These are phyloP conservation scores for Fusarium sp. DNA, from an alignment of 2,329 filamentous ascomycete species.

Conservation along the genomic window DNA sequence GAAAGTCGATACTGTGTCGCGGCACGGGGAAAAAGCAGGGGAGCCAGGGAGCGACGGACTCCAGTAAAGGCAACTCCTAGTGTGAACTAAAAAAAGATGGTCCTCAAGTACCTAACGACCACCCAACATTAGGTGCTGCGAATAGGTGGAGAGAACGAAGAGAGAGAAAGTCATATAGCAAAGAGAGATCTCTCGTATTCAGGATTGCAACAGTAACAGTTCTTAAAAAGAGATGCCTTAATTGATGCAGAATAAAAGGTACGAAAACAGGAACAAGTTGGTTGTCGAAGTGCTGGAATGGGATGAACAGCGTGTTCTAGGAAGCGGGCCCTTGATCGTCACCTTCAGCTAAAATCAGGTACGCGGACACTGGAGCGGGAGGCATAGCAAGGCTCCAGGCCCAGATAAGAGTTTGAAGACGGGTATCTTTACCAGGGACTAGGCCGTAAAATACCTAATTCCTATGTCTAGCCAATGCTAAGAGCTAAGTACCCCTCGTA, in stretches of 20 bases:
- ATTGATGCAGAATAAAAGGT: conserved; percentile 2
- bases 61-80: conserved; percentile 14
- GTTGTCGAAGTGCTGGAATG: conserved; percentile 30
- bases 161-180: neutral
- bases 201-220: neutral
- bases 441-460: conserved; percentile 14
- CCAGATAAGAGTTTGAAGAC: conserved; percentile 4
- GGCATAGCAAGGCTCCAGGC: neutral
- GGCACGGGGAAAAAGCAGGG: conserved; percentile 35
- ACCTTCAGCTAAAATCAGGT: conserved; percentile 30
- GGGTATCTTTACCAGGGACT: conserved; percentile 27
- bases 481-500: conserved; percentile 12
- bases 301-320: conserved; percentile 42
- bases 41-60: conserved; percentile 14
- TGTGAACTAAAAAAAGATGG: conserved; percentile 22
- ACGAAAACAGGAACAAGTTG: conserved; percentile 11
- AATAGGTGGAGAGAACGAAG: conserved; percentile 5
- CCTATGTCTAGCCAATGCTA: neutral
- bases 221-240: neutral
- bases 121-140: neutral
- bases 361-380: conserved; percentile 11
- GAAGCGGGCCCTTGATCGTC: conserved; percentile 39
- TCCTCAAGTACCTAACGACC: neutral
- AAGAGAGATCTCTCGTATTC: neutral
- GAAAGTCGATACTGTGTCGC: conserved; percentile 32